These are phyloP conservation scores for Chrysanthemum seticuspe DNA, from an alignment of 129 eudicot species.

Conservation along the genomic window DNA sequence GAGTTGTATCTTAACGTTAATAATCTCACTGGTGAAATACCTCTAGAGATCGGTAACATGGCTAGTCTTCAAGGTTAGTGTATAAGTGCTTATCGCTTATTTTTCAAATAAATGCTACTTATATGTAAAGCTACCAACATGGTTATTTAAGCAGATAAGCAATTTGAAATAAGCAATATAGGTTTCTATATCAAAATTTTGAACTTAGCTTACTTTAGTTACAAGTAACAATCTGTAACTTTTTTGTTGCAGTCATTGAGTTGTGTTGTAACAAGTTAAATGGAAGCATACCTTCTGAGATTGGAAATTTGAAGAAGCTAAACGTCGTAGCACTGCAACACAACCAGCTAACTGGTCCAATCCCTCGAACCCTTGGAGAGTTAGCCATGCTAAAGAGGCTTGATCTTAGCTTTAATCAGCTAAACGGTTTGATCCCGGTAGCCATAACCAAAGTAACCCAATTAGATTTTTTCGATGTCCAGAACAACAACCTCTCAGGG, in stretches of 20 bases:
- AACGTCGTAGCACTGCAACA: slow-evolving; percentile 53
- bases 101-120: background rate
- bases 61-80: slow-evolving; percentile 75
- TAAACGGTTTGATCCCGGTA: slow-evolving; percentile 59
- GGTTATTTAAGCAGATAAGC: too few species aligned
- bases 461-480: slow-evolving; percentile 59
- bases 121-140: too few species aligned
- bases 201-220: background rate
- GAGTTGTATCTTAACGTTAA: slow-evolving; percentile 90
- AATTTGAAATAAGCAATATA: too few species aligned
- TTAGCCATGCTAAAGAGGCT: slow-evolving; percentile 59
- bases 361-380: slow-evolving; percentile 65
- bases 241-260: slow-evolving; percentile 55
- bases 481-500: slow-evolving; percentile 74
- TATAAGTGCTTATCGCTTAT: background rate
- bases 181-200: background rate
- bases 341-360: slow-evolving; percentile 55
- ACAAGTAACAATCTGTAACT: background rate
- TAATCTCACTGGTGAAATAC: slow-evolving; percentile 68
- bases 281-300: slow-evolving; percentile 69
- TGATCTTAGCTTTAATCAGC: slow-evolving; percentile 66
- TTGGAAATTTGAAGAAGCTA: slow-evolving; percentile 61
- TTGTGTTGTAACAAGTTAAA: slow-evolving; percentile 66
- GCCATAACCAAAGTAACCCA: slow-evolving; percentile 44
- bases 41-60: slow-evolving; percentile 63